Evolutionary conservation across 2,329 filamentous ascomycete species (phyloP).

Genomic region (Arthrobotrys sinensis): DNA sequence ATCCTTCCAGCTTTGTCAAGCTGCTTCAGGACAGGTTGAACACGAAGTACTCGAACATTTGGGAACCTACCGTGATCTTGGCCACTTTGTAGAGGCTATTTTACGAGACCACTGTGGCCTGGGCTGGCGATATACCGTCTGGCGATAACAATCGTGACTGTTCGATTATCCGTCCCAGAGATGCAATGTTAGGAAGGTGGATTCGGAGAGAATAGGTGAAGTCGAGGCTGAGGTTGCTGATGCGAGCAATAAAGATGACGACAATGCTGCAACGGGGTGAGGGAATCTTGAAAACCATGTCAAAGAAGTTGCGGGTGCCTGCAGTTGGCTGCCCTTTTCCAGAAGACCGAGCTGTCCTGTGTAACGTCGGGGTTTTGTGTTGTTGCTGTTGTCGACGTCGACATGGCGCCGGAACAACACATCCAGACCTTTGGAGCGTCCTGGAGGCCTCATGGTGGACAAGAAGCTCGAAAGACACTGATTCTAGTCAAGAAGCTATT

Average conservation of each 20-base stretch:
- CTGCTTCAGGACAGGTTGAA: too few relatives aligned
- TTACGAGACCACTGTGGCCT: not conserved
- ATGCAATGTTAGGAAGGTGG: not conserved
- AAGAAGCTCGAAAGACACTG: too few relatives aligned
- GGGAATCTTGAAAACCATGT: not conserved
- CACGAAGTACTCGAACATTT: too few relatives aligned
- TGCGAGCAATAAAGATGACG: not conserved
- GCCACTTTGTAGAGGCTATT: too few relatives aligned
- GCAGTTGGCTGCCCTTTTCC: slow-evolving; percentile 3
- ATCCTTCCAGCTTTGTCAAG: not conserved
- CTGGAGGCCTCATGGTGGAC: too few relatives aligned
- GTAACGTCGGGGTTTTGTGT: slow-evolving; percentile 10
- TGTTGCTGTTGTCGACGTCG: slow-evolving; percentile 16
- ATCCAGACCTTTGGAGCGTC: not conserved
- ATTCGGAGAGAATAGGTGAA: not conserved
- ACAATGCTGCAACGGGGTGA: not conserved
- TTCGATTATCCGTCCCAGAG: not conserved
- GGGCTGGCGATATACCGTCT: not conserved
- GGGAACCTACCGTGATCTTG: too few relatives aligned
- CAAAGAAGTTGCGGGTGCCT: not conserved
- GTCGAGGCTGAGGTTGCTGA: not conserved
- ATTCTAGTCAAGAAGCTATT: too few relatives aligned
- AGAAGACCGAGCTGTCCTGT: not conserved
- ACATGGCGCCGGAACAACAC: not conserved
- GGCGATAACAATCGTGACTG: not conserved